Percentiles rank a stretch among this genome's conserved stretches.
These are phyloP conservation scores for Solanum chacoense DNA, from an alignment of 305 asterid species.

Conservation along the genomic window DNA sequence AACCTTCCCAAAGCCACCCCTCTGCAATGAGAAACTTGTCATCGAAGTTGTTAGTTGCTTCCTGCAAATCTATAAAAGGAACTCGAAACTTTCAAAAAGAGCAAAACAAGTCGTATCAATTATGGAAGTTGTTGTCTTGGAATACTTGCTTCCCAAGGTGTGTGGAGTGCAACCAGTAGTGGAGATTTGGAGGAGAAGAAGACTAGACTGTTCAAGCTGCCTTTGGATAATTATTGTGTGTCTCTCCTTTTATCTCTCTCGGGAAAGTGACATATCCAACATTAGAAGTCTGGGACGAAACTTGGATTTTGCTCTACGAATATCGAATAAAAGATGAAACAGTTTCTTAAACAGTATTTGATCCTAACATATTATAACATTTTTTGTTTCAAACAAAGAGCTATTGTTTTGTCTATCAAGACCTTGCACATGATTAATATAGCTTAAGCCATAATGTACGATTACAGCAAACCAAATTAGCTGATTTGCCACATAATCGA, in stretches of 20 bases:
- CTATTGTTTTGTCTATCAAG: no score
- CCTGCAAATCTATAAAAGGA: not conserved
- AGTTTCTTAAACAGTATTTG: not conserved
- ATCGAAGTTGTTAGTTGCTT: not conserved
- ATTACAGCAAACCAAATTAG: no score
- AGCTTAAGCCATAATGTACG: no score
- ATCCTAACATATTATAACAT: not conserved
- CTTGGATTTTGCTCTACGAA: conserved; percentile 46
- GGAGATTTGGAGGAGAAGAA: no score
- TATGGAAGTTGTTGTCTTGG: not conserved
- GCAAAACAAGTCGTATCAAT: not conserved
- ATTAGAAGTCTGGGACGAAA: conserved; percentile 51
- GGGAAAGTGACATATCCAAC: no score
- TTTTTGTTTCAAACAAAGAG: no score
- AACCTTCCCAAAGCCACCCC: not conserved
- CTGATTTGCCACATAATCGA: no score
- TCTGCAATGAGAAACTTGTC: not conserved
- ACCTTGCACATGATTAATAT: no score
- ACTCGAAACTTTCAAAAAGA: not conserved
- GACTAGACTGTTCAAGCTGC: no score
- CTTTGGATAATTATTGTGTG: no score
- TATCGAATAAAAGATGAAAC: conserved; percentile 14
- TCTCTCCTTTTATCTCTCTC: no score
- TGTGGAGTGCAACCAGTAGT: not conserved
- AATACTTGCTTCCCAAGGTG: not conserved